These are phyloP conservation scores for Ogataea minuta DNA, from an alignment of 805 yeast genomes.

Conservation along the genomic window DNA sequence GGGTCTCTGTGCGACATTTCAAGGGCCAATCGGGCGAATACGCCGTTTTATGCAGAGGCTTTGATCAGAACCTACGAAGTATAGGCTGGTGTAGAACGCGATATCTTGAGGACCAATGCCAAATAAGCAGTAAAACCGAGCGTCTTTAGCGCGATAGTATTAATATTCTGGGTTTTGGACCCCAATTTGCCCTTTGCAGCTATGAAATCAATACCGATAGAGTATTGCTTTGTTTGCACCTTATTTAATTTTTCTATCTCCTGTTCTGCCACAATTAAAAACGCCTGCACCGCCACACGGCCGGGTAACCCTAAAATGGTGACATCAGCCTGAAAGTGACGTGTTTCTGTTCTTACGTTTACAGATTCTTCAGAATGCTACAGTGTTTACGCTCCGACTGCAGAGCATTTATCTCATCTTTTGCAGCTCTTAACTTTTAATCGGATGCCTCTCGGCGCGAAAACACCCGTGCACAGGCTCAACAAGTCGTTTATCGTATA, in stretches of 20 bases:
- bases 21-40: slow-evolving; percentile 2
- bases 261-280: slow-evolving; percentile 11
- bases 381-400: background rate
- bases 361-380: no score
- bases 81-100: background rate
- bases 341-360: no score
- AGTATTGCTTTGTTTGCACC: slow-evolving; percentile 14
- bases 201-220: slow-evolving; percentile 1
- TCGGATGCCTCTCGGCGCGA: slow-evolving; percentile 1
- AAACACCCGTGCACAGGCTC: slow-evolving; percentile 13
- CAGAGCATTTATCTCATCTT: no score
- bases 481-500: slow-evolving; percentile 6
- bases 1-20: slow-evolving; percentile 8
- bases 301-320: slow-evolving; percentile 4
- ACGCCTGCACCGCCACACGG: slow-evolving; percentile 7
- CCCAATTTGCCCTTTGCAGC: background rate
- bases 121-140: background rate
- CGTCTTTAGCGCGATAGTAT: background rate
- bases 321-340: background rate
- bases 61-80: background rate
- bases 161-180: background rate
- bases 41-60: background rate
- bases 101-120: background rate
- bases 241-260: slow-evolving; percentile 6
- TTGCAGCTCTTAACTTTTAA: no score